These are phyloP conservation scores for Xylariaceae sp. DNA, from an alignment of 2,329 filamentous ascomycete species.

Conservation along the genomic window DNA sequence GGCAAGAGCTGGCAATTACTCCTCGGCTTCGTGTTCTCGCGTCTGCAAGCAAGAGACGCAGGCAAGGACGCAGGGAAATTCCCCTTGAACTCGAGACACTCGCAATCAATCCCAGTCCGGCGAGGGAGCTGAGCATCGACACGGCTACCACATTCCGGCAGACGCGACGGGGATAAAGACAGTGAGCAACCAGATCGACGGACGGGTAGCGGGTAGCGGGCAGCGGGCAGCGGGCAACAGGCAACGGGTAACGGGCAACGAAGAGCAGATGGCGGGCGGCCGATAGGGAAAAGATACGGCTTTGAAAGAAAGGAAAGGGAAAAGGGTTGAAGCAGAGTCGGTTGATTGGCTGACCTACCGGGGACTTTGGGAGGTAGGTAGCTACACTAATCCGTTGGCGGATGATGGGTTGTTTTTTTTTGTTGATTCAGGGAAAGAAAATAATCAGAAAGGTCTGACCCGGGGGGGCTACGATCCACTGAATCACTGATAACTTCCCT, in stretches of 20 bases:
- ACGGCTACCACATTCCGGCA: slow-evolving; percentile 54
- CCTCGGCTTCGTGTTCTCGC: slow-evolving; percentile 1
- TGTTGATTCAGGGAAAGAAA: slow-evolving; percentile 17
- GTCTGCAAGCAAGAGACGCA: not conserved
- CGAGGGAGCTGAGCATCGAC: slow-evolving; percentile 54
- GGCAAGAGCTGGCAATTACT: not conserved
- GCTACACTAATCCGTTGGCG: slow-evolving; percentile 7
- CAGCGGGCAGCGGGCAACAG: slow-evolving; percentile 4
- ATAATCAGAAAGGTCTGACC: slow-evolving; percentile 9
- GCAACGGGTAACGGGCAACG: not conserved
- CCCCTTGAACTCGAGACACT: slow-evolving; percentile 19
- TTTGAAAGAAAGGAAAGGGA: slow-evolving; percentile 4
- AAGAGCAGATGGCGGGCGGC: slow-evolving; percentile 4
- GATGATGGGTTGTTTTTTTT: slow-evolving; percentile 5
- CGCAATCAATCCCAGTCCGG: slow-evolving; percentile 48
- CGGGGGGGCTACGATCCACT: slow-evolving; percentile 20
- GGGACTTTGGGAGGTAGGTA: not conserved
- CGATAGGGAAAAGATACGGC: slow-evolving; percentile 5
- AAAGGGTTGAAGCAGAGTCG: slow-evolving; percentile 11
- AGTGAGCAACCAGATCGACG: slow-evolving; percentile 11
- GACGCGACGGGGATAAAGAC: slow-evolving; percentile 18
- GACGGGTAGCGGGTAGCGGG: not conserved
- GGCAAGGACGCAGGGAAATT: slow-evolving; percentile 2
- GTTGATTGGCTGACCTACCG: slow-evolving; percentile 14
- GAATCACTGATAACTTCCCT: slow-evolving; percentile 11